Evolutionary conservation across 495 filamentous ascomycete species (phyloP).

Genomic region (Aspergillus sparsus): DNA sequence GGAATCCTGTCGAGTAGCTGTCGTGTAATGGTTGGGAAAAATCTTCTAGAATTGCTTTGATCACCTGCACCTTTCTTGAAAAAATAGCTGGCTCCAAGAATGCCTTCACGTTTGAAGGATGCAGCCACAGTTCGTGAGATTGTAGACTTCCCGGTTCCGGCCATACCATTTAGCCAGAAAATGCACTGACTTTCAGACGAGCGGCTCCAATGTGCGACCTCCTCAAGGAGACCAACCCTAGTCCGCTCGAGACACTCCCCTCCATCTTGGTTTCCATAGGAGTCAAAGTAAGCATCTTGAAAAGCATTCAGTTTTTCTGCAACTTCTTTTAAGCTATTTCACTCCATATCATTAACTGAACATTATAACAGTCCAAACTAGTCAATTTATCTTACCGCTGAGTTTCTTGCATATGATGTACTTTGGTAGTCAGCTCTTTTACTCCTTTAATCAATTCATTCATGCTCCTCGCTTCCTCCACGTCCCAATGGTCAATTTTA

Average conservation of each 20-base stretch:
- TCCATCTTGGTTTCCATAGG: neutral
- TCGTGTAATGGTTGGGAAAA: conserved; percentile 1
- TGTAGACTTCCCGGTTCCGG: conserved; percentile 11
- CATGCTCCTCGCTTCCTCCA: neutral
- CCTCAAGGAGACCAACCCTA: neutral
- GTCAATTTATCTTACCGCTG: neutral
- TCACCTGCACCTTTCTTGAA: conserved; percentile 1
- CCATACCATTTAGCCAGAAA: conserved; percentile 9
- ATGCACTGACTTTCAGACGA: neutral
- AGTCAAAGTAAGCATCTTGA: neutral
- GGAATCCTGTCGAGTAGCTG: neutral
- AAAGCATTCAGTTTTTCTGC: neutral
- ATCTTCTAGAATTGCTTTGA: neutral
- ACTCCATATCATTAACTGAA: neutral
- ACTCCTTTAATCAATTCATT: neutral
- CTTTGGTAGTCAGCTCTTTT: neutral
- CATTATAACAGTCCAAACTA: no score
- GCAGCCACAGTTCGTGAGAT: neutral
- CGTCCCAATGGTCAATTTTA: neutral
- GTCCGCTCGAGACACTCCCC: neutral
- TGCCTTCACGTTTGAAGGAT: neutral
- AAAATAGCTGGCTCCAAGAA: neutral
- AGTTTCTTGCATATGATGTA: neutral
- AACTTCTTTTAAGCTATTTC: neutral
- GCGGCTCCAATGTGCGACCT: neutral